Evolutionary conservation across 495 filamentous ascomycete genomes (phyloP).

Genomic region (Entonaema liquescens): DNA sequence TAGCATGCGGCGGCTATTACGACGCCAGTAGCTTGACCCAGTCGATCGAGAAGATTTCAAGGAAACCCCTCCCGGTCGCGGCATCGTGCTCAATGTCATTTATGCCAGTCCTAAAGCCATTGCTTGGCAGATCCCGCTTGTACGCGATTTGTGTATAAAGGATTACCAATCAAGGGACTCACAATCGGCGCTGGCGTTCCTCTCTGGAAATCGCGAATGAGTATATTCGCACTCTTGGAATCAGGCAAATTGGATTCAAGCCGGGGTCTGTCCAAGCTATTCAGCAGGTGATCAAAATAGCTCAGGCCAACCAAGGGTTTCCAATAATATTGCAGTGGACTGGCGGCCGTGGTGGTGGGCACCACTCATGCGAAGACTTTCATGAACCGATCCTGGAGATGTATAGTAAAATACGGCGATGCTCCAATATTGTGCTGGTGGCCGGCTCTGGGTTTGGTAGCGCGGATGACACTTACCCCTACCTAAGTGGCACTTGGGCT

Average conservation of each 20-base stretch:
- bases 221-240: constrained; percentile 79
- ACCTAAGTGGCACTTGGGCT: constrained; percentile 79
- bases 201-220: constrained; percentile 82
- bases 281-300: constrained; percentile 79
- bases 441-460: constrained; percentile 84
- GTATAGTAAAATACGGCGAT: constrained; percentile 75
- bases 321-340: constrained; percentile 85
- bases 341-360: constrained; percentile 81
- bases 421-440: constrained; percentile 75
- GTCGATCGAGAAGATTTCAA: constrained; percentile 81
- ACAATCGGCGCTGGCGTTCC: constrained; percentile 83
- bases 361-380: constrained; percentile 87
- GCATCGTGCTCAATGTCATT: constrained; percentile 86
- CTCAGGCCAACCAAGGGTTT: constrained; percentile 78
- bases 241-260: constrained; percentile 85
- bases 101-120: constrained; percentile 87
- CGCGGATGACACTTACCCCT: constrained; percentile 81
- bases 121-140: constrained; percentile 86
- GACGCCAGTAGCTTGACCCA: constrained; percentile 78
- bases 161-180: constrained; percentile 83
- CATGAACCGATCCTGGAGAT: constrained; percentile 81
- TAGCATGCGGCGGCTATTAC: constrained; percentile 86
- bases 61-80: constrained; percentile 77
- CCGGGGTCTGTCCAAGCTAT: constrained; percentile 82
- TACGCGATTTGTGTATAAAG: constrained; percentile 77